phyloP scores from a whole-genome alignment of 192 early-diverging fungal species.

The Linnemannia hyalina region DNA sequence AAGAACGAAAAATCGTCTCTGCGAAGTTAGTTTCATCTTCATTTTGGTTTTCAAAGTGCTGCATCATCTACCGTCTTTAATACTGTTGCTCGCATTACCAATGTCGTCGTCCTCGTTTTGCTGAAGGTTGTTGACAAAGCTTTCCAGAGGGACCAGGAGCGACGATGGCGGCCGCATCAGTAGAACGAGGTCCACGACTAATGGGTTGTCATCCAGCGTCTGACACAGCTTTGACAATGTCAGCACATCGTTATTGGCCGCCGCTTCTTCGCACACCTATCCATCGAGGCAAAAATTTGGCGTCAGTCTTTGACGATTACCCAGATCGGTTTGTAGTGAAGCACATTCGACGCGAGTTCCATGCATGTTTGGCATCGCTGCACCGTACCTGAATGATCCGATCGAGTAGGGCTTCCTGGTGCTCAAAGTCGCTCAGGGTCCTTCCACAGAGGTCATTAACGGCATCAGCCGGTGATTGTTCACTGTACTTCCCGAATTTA shows the following conservation, averaged over 20 bases:
- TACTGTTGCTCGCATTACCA: conserved; percentile 12
- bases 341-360: neutral
- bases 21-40: neutral
- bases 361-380: neutral
- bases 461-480: conserved; percentile 4
- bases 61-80: neutral
- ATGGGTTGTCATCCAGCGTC: conserved; percentile 48
- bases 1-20: neutral
- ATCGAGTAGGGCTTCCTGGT: conserved; percentile 39
- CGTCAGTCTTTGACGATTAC: neutral
- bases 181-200: conserved; percentile 38
- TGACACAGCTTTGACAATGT: conserved; percentile 46
- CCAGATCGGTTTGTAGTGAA: too few relatives aligned
- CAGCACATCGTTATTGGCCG: conserved; percentile 28
- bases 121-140: conserved; percentile 47
- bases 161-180: conserved; percentile 36
- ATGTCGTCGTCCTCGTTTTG: conserved; percentile 52
- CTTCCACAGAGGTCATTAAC: conserved; percentile 46
- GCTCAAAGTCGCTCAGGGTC: conserved; percentile 38
- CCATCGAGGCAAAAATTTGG: neutral
- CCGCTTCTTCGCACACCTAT: conserved; percentile 44
- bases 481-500: neutral
- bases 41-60: neutral
- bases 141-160: conserved; percentile 35
- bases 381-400: conserved; percentile 40